A percentile compares a stretch with the other conserved stretches of the same genome.
phyloP scores from a whole-genome alignment of 768 basidiomycete species.

The Boletus pseudo-olivaceus region DNA sequence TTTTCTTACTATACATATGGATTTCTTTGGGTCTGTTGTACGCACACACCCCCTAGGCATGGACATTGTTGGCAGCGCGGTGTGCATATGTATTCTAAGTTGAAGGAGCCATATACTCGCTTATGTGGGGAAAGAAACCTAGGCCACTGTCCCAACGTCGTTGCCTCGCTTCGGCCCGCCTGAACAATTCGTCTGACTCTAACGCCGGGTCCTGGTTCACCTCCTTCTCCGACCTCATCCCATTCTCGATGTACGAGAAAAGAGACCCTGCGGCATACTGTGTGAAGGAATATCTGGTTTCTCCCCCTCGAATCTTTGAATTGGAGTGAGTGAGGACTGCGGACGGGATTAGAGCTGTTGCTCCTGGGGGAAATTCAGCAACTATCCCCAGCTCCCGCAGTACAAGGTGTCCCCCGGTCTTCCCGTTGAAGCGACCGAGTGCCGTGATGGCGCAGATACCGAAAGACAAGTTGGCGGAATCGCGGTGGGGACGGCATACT shows the following conservation, averaged over 20 bases:
- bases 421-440: neutral
- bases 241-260: conserved; percentile 7
- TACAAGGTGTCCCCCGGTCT: neutral
- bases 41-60: too few species aligned
- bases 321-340: conserved; percentile 2
- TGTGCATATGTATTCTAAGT: too few species aligned
- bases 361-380: neutral
- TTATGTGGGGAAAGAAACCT: too few species aligned
- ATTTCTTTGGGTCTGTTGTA: too few species aligned
- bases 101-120: too few species aligned
- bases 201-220: too few species aligned
- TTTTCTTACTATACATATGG: too few species aligned
- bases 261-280: conserved; percentile 1
- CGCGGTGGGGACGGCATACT: neutral
- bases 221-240: neutral
- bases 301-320: neutral
- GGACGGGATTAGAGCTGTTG: neutral
- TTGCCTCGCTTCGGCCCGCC: too few species aligned
- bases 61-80: too few species aligned
- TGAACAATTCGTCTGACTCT: too few species aligned
- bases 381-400: neutral
- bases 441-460: conserved; percentile 2
- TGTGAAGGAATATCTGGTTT: conserved; percentile 1
- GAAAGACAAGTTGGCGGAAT: conserved; percentile 2
- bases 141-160: too few species aligned